Evolutionary conservation across 192 early-diverging fungal genomes (phyloP), one percentile per base, ranked within the genome.

Genomic region (Backusella westeae): DNA sequence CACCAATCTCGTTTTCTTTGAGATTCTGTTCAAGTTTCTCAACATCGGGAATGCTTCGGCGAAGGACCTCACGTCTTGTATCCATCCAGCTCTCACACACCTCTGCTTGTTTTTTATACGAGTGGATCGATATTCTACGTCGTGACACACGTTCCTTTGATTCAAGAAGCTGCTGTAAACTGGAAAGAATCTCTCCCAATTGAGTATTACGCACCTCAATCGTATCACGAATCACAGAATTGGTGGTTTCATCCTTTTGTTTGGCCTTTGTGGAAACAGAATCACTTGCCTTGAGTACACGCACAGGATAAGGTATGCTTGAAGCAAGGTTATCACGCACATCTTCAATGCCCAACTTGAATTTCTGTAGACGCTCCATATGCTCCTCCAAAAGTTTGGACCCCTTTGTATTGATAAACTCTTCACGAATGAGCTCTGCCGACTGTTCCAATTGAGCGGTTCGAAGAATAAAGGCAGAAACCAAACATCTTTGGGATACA

Each of bases 121-220:
- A 76, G 12, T 76, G 75, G 3, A 80, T 49, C 3, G 79, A 69
- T 23, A 76, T 70, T 21, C 46, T 41, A 59, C 79, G 79, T 42
- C 79, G 79, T 29, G 79, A 77, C 23, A 77, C 65, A n/a, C 75
- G 70, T 53, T 80, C 79, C 19, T 72, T 77, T 8, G 75, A 77
- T 29, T 80, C 75, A 17, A 80, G 32, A 14, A 80, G 35, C 0
- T 59, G 32, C 15, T 77, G 75, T 15, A 80, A 72, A 12, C 69
- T 70, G 21, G 39, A 67, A 29, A 44, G 72, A 1, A 80, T 71
- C 44, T 77, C 79, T 29, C 69, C 67, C 35, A 80, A 35, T 9
- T 66, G 56, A 17, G 52, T 36, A 59, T 39, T 72, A 19, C 79
- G 44, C n/a, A 71, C 65, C 12, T 73, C 71, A 23, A 80, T 44